Evolutionary conservation across 2,329 filamentous ascomycete genomes (phyloP).

Genomic region (Calonectria honghensis): DNA sequence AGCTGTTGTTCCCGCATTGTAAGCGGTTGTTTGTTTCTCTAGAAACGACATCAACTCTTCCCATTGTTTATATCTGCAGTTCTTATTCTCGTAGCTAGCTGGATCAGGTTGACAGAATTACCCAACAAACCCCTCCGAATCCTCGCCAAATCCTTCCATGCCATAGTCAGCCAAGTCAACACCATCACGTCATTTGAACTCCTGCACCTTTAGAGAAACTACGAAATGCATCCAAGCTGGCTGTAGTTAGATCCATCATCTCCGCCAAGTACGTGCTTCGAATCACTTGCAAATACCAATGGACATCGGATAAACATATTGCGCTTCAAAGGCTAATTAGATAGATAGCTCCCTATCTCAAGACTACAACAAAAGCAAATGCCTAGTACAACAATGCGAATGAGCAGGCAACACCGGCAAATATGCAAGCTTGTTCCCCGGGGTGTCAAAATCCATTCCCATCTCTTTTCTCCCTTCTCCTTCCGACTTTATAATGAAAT

Average conservation of each 20-base stretch:
- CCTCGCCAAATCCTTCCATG: not conserved
- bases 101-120: not conserved
- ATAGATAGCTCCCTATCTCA: conserved; percentile 36
- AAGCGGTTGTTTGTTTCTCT: not conserved
- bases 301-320: not conserved
- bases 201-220: not conserved
- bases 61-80: not conserved
- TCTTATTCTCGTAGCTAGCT: not conserved
- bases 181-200: not conserved
- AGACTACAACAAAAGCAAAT: conserved; percentile 35
- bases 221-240: not conserved
- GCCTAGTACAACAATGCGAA: conserved; percentile 31
- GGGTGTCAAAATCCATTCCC: conserved; percentile 34
- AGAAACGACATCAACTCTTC: not conserved
- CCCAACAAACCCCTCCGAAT: not conserved
- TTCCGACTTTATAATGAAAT: conserved; percentile 30
- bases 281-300: conserved; percentile 12
- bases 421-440: conserved; percentile 33
- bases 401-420: conserved; percentile 33
- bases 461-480: conserved; percentile 34
- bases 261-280: not conserved
- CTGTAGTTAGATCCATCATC: not conserved
- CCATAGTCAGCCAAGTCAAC: not conserved
- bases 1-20: not conserved
- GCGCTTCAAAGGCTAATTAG: conserved; percentile 35